Conservation (phyloP, 371 early-diverging fungal genomes). For the Blakeslea trispora region DNA sequence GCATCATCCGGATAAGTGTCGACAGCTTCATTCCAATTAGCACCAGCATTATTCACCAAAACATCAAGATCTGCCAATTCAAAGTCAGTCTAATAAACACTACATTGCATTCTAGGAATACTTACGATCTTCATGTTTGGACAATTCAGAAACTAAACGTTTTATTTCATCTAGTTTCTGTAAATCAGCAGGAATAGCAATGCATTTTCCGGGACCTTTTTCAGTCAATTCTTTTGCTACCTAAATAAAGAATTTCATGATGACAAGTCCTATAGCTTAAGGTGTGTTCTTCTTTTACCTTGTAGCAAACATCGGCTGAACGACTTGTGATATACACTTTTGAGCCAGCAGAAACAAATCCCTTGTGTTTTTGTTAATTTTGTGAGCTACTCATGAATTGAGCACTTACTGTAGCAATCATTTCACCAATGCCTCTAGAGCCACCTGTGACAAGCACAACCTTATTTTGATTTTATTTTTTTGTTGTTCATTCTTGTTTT, state of each 20-base stretch:
- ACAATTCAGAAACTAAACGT: conserved; percentile 58
- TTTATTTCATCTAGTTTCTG: conserved; percentile 59
- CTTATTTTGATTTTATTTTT: too few relatives aligned
- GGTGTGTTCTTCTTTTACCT: conserved; percentile 29
- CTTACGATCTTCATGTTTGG: conserved; percentile 62
- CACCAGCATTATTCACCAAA: conserved; percentile 84
- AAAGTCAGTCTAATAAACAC: too few relatives aligned
- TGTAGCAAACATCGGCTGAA: conserved; percentile 60
- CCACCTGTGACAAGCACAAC: conserved; percentile 89
- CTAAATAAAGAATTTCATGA: conserved; percentile 12
- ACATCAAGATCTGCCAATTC: conserved; percentile 78
- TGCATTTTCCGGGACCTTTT: conserved; percentile 70
- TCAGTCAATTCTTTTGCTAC: conserved; percentile 56
- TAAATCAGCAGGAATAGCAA: conserved; percentile 79
- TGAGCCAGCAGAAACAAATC: conserved; percentile 75
- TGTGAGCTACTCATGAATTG: neutral
- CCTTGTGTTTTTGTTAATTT: conserved; percentile 28
- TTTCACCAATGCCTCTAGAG: conserved; percentile 66
- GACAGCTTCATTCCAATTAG: conserved; percentile 62
- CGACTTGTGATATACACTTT: conserved; percentile 78
- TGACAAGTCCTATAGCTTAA: neutral
- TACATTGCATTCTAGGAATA: too few relatives aligned
- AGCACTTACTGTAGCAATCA: conserved; percentile 56
- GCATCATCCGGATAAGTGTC: conserved; percentile 66
- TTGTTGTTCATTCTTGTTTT: neutral